Evolutionary conservation across 768 basidiomycete genomes (phyloP), one percentile per base, ranked within the genome.

Genomic region (Lactarius pseudohatsudake): DNA sequence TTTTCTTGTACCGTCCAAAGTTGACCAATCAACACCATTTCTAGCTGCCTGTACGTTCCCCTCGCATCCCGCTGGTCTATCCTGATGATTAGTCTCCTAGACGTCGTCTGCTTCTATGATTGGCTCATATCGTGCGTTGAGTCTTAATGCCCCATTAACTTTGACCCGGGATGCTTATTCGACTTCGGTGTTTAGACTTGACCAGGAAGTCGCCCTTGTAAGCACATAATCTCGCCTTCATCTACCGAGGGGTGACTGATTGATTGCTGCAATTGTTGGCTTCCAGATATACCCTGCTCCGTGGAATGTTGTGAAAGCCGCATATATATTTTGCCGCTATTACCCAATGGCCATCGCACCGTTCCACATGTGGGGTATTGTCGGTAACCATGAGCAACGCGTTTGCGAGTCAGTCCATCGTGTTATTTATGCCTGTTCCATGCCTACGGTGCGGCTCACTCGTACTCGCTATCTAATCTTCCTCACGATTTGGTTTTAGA

Each of bases 111-210:
- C 26, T 61, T 70, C 36, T 71, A 71, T 64, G 70, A 71, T 50
- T 71, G 70, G 70, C 28, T 71, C 20, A 65, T 63, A 28, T 61
- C 64, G 70, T 71, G 28, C 64, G 70, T 70, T 11, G 36, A 53
- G 40, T 26, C 16, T 36, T 56, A 32, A 32, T 32, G 30, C 30
- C 30, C 3, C 9, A 26, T 43, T 45, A 20, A 43, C 28, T 7
- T 18, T 20, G 6, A 26, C 32, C 28, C 47, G 22, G 11, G 13
- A 5, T 32, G 9, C 13, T 38, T 10, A 47, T 45, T 43, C 36
- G 18, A 22, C 22, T 13, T 54, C 9, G 43, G 28, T 20, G 20
- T 36, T 36, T 32, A 69, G 69, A 20, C 67, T 69, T 2, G 69
- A 69, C 30, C 13, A 64, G 11, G 69, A 69, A 60, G 38, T 64